A percentile compares a stretch with the other conserved stretches of the same genome.
These are phyloP conservation scores for Kuraishia floccosa DNA, from an alignment of 805 yeast species.

Conservation along the genomic window DNA sequence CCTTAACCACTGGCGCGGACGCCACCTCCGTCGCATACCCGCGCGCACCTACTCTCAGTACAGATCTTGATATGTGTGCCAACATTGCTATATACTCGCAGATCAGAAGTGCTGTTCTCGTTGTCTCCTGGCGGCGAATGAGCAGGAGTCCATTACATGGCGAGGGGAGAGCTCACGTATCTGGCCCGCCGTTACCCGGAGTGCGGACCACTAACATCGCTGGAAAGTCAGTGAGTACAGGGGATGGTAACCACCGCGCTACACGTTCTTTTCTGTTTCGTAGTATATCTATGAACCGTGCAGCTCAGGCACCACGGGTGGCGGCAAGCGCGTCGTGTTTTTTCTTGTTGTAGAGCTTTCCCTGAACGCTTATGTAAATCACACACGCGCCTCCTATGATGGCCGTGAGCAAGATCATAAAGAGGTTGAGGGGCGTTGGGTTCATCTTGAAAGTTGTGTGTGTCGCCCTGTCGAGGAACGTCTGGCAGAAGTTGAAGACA, in stretches of 20 bases:
- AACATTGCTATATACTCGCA: conserved; percentile 1
- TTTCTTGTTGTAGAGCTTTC: conserved; percentile 4
- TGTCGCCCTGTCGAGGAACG: conserved; percentile 33
- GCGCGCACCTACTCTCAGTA: not conserved
- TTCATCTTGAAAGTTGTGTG: conserved; percentile 43
- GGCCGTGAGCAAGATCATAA: conserved; percentile 25
- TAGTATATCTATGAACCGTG: too few relatives aligned
- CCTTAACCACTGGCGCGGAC: too few relatives aligned
- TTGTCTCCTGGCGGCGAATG: too few relatives aligned
- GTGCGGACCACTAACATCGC: too few relatives aligned
- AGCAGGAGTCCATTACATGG: too few relatives aligned
- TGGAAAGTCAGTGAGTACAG: too few relatives aligned
- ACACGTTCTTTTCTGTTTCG: too few relatives aligned
- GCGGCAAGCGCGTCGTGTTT: conserved; percentile 3
- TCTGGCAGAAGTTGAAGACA: conserved; percentile 34
- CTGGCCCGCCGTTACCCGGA: too few relatives aligned
- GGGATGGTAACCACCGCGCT: too few relatives aligned
- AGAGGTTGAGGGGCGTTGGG: conserved; percentile 37
- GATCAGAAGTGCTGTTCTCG: too few relatives aligned
- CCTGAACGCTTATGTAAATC: conserved; percentile 23
- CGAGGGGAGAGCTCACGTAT: too few relatives aligned
- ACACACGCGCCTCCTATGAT: conserved; percentile 31
- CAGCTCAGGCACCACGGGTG: too few relatives aligned
- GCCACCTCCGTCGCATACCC: conserved; percentile 3
- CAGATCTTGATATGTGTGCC: not conserved